phyloP scores from a whole-genome alignment of 148 eudicot species.

The Rhododendron ovatum region DNA sequence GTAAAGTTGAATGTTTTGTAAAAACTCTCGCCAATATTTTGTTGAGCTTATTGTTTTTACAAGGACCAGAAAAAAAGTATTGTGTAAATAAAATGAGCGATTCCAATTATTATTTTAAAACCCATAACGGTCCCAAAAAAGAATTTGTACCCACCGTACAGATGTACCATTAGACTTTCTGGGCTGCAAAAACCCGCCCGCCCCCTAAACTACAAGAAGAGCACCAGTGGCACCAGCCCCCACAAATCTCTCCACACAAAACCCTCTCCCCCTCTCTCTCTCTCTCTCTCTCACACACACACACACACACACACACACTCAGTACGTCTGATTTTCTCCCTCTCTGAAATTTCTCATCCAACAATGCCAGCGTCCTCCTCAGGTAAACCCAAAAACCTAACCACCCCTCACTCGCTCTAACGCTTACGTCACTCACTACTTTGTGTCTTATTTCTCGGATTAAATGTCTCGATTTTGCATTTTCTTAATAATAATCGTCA shows the following conservation, averaged over 20 bases:
- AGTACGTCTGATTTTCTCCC: neutral
- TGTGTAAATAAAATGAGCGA: too few relatives aligned
- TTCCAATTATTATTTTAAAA: too few relatives aligned
- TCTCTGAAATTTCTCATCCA: constrained; percentile 15
- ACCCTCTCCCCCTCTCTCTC: neutral
- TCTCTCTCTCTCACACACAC: neutral
- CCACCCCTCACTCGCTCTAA: neutral
- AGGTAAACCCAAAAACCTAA: constrained; percentile 32
- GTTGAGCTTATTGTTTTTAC: too few relatives aligned
- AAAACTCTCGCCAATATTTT: accelerated
- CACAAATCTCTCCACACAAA: neutral
- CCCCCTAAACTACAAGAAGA: neutral
- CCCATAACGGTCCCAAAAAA: too few relatives aligned
- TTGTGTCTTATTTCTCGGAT: neutral
- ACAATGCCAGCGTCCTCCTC: constrained; percentile 82
- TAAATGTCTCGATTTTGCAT: neutral
- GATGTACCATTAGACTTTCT: too few relatives aligned
- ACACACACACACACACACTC: too few relatives aligned
- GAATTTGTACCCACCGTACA: too few relatives aligned
- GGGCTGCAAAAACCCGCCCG: neutral
- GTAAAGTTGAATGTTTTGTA: too few relatives aligned
- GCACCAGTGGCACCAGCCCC: constrained; percentile 15
- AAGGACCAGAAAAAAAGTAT: too few relatives aligned
- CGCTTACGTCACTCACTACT: neutral
- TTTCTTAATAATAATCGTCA: neutral